These are phyloP conservation scores for Entoloma clypeatum DNA, from an alignment of 1,284 basidiomycete species.

Conservation along the genomic window DNA sequence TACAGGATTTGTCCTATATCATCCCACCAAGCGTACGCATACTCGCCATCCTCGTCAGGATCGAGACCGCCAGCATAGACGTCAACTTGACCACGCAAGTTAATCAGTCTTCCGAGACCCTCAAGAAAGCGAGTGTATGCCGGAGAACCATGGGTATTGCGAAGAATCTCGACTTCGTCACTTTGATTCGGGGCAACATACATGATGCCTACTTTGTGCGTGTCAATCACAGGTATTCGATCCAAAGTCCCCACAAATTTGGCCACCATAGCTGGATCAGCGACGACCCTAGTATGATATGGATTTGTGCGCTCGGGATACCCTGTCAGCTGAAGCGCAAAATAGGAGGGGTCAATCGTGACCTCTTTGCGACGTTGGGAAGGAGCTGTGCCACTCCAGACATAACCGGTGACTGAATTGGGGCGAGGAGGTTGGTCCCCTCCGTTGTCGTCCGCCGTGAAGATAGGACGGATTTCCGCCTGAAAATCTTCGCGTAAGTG, in stretches of 20 bases:
- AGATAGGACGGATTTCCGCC: constrained; percentile 27
- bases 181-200: constrained; percentile 94
- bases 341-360: constrained; percentile 81
- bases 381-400: constrained; percentile 82
- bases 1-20: constrained; percentile 95
- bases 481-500: constrained; percentile 10
- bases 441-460: constrained; percentile 20
- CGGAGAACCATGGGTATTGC: constrained; percentile 90
- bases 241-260: constrained; percentile 73
- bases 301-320: constrained; percentile 53
- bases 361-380: constrained; percentile 86
- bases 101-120: constrained; percentile 85
- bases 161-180: constrained; percentile 82
- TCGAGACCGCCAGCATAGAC: constrained; percentile 95
- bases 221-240: constrained; percentile 92
- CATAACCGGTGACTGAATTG: constrained; percentile 73
- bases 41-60: constrained; percentile 86
- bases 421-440: constrained; percentile 39
- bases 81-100: constrained; percentile 87
- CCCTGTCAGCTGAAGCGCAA: constrained; percentile 84
- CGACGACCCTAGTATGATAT: constrained; percentile 44
- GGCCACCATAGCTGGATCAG: constrained; percentile 51
- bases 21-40: constrained; percentile 98
- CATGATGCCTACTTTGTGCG: constrained; percentile 94
- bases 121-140: constrained; percentile 93